Percentiles rank a stretch among this genome's conserved stretches.
Evolutionary conservation across 148 eudicot genomes (phyloP).

Genomic region (Rhododendron vialii): DNA sequence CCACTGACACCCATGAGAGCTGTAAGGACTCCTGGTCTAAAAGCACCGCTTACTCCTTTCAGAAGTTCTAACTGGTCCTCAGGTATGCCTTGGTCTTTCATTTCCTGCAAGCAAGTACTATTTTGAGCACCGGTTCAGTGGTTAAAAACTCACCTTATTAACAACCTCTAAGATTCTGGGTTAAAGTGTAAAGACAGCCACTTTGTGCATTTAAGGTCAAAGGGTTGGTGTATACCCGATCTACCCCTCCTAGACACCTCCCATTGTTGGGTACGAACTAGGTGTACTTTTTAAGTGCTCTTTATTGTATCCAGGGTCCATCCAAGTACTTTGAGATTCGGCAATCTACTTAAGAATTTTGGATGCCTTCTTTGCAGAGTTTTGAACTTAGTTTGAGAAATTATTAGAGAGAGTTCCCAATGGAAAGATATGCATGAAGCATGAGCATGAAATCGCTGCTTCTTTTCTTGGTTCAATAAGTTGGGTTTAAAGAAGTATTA

Average conservation of each 20-base stretch:
- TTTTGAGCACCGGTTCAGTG: background rate
- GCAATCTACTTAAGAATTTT: background rate
- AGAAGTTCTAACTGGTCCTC: constrained; percentile 39
- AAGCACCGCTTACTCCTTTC: constrained; percentile 54
- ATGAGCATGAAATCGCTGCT: background rate
- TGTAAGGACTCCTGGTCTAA: constrained; percentile 61
- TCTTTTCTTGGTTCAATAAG: background rate
- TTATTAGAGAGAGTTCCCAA: background rate
- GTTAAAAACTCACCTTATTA: background rate
- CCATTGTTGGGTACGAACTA: too few species aligned
- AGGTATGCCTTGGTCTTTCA: constrained; percentile 37
- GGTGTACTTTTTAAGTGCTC: background rate
- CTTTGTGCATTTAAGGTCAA: background rate
- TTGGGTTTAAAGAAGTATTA: background rate
- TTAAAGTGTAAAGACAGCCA: background rate
- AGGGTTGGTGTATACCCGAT: background rate
- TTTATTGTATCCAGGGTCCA: background rate
- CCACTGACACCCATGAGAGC: constrained; percentile 68
- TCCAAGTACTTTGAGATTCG: background rate
- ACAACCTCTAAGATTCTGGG: background rate
- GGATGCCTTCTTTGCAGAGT: background rate
- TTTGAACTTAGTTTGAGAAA: background rate
- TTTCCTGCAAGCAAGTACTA: constrained; percentile 24
- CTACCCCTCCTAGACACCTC: background rate
- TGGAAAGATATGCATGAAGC: background rate